Percentiles rank a stretch among this genome's conserved stretches.
Evolutionary conservation across 2,329 filamentous ascomycete species (phyloP).

Genomic region (Epichloe baconii): DNA sequence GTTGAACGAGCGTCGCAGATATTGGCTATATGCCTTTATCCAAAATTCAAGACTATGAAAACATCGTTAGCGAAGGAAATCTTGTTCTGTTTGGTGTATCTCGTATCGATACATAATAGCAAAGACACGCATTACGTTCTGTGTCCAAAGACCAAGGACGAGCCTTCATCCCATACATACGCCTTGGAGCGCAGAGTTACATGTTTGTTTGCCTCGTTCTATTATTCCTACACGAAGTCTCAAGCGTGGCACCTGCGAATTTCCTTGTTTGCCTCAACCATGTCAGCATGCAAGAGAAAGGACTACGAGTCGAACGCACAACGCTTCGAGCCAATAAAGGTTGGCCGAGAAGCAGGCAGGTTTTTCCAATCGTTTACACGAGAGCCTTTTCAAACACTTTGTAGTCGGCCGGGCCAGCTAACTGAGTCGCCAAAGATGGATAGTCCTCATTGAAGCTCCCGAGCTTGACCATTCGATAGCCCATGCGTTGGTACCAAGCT

Average conservation of each 20-base stretch:
- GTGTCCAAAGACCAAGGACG: too few species aligned
- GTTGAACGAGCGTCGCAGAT: not conserved
- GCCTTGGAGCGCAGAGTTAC: not conserved
- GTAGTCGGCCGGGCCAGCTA: conserved; percentile 16
- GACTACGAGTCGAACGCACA: too few species aligned
- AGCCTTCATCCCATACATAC: too few species aligned
- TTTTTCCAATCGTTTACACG: not conserved
- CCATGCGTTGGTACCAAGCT: conserved; percentile 17
- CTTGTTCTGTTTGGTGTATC: not conserved
- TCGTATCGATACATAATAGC: too few species aligned
- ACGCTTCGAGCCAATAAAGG: too few species aligned
- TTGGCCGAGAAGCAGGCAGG: too few species aligned
- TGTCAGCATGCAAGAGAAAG: too few species aligned
- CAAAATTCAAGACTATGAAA: not conserved
- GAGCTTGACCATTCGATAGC: conserved; percentile 15
- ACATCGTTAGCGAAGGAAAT: not conserved
- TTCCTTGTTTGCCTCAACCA: too few species aligned
- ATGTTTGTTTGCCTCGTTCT: not conserved
- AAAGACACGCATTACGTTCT: not conserved
- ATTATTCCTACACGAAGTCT: too few species aligned
- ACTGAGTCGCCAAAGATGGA: conserved; percentile 13
- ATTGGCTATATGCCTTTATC: not conserved
- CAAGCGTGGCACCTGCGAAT: too few species aligned
- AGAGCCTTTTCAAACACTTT: conserved; percentile 16
- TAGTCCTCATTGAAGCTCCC: conserved; percentile 16